phyloP scores from a whole-genome alignment of 768 basidiomycete species.

The Porpolomopsis calyptriformis region DNA sequence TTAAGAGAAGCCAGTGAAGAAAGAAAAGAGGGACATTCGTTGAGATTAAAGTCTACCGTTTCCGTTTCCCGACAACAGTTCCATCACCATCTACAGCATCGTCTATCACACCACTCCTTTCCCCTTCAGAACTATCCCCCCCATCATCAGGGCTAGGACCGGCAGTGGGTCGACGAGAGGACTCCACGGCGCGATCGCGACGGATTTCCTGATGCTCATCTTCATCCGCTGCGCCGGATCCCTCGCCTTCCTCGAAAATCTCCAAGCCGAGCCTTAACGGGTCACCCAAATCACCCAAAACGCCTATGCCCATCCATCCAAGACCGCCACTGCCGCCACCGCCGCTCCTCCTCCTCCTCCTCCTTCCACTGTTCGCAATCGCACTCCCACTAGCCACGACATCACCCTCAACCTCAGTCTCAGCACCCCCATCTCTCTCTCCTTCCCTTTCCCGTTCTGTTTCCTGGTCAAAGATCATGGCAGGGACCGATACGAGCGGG shows the following conservation, averaged over 20 bases:
- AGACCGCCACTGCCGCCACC: neutral
- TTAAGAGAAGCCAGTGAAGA: too few relatives aligned
- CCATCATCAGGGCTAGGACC: constrained; percentile 2
- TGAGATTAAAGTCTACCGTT: constrained; percentile 17
- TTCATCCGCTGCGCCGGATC: too few relatives aligned
- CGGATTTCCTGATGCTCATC: neutral
- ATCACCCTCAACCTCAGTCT: constrained; percentile 31
- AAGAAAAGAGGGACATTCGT: too few relatives aligned
- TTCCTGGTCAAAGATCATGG: too few relatives aligned
- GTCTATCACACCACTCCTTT: constrained; percentile 7
- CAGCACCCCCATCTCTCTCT: constrained; percentile 21
- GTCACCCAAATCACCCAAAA: too few relatives aligned
- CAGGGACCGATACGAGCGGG: too few relatives aligned
- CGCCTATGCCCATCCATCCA: too few relatives aligned
- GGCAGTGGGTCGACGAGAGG: neutral
- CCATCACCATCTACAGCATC: constrained; percentile 19
- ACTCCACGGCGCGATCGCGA: neutral
- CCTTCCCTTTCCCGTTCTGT: constrained; percentile 5
- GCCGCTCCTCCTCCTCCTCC: neutral
- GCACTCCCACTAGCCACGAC: neutral
- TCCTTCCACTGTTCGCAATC: neutral
- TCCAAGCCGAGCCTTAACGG: too few relatives aligned
- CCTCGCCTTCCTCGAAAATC: too few relatives aligned
- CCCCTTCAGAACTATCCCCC: constrained; percentile 8
- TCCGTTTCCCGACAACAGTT: constrained; percentile 27